A percentile compares a stretch with the other conserved stretches of the same genome.
Conservation (phyloP, 176 grass and related monocot genomes). For the Eragrostis nindensis region DNA sequence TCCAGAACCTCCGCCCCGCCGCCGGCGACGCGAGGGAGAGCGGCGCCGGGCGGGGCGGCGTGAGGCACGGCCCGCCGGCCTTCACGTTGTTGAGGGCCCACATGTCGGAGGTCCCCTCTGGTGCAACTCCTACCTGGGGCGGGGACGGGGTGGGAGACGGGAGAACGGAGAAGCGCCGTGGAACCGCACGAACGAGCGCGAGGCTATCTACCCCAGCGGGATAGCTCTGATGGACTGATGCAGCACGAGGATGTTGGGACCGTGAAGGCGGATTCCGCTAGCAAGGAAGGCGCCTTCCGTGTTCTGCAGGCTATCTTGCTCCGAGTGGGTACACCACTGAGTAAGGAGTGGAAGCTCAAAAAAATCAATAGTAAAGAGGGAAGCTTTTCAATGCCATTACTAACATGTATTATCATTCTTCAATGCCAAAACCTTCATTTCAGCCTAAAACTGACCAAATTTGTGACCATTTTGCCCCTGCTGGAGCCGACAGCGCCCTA, state of each 20-base stretch:
- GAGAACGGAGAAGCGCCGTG: conserved; percentile 10
- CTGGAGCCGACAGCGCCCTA: too few species aligned
- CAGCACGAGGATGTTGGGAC: conserved; percentile 1
- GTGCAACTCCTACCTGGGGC: background rate
- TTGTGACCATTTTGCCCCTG: too few species aligned
- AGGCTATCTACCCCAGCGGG: conserved; percentile 2
- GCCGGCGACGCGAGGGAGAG: conserved; percentile 6
- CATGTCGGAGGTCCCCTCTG: conserved; percentile 42
- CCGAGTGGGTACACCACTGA: too few species aligned
- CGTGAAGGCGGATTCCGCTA: conserved; percentile 13
- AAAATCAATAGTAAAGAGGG: too few species aligned
- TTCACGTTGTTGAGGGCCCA: conserved; percentile 74
- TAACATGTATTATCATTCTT: too few species aligned
- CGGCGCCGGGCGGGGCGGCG: conserved; percentile 33
- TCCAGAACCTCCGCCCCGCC: conserved; percentile 42
- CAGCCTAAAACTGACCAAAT: too few species aligned
- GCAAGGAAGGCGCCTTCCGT: conserved; percentile 14
- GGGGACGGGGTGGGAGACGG: background rate
- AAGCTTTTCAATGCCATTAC: too few species aligned
- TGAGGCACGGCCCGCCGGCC: conserved; percentile 50
- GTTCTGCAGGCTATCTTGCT: too few species aligned
- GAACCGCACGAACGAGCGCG: conserved; percentile 18
- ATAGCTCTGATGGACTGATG: background rate
- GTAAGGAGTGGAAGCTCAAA: too few species aligned
- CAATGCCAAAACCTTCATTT: too few species aligned